Base-by-base conservation (phyloP, 768 basidiomycete species). In the Leucocoprinus sp. region DNA sequence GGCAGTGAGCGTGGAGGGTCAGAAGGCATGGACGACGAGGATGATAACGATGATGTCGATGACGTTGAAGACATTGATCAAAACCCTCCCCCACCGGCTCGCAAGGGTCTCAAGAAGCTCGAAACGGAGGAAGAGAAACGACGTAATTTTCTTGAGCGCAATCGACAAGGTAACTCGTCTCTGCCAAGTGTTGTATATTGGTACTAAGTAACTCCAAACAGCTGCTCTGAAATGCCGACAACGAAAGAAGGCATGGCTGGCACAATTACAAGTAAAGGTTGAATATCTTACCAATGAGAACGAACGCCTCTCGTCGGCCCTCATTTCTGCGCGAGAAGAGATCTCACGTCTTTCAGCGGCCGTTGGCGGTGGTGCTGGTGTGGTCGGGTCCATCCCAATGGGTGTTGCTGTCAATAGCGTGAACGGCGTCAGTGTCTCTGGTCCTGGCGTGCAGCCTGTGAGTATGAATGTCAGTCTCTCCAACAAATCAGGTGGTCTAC, bases 91-190 rank as follows among this genome's bases (percentile, higher is more conserved):
- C 45, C 52, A 17, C 46, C 52, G 14, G 37, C 49, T 2, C 53
- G 52, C 23, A 52, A 57, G 23, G 37, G 18, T 19, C 37, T 36
- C 14, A 92, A 87, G 64, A 91, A 84, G 58, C 87, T 85, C 18
- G 92, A 96, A 71, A 97, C 95, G 0, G 96, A 99, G 62, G 96
- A 98, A 63, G 96, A 98, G 60, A 99, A 99, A 65, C 74, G 96
- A 33, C 81, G 78, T 64, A 98, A 97, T 65, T 98, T 99, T 65
- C 67, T 99, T 50, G 96, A 98, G 64, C 75, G 96, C 50, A 99
- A 99, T 60, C 75, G 96, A 57, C 96, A 98, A 77, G 95, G 95
- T 97, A 50, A 42, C 71, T 60, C 5, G 2, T 18, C 23, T 45
- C 27, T 29, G 48, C 18, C 12, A 21, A 24, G 33, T 31, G 17